Evolutionary conservation across 352 stramenopile genomes (phyloP).

Genomic region (Phytophthora macrochlamydospora): DNA sequence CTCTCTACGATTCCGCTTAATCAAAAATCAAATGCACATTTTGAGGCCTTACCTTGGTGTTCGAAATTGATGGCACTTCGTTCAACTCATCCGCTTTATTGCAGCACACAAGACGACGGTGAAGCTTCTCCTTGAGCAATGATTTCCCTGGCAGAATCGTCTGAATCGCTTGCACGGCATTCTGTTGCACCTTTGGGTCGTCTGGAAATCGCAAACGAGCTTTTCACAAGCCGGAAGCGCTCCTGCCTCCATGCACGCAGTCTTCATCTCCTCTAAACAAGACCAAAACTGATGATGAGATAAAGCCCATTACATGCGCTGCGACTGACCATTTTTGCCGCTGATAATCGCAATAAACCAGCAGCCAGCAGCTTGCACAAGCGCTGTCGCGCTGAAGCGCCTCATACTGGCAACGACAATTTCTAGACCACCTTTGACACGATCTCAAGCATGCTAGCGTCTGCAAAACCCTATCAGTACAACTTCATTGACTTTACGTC

Average conservation of each 20-base stretch:
- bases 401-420: constrained; percentile 58
- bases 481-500: too few species aligned
- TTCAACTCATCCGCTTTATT: constrained; percentile 16
- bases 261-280: constrained; percentile 46
- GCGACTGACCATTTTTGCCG: constrained; percentile 40
- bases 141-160: constrained; percentile 35
- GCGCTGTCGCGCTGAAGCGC: constrained; percentile 42
- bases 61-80: too few species aligned
- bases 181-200: constrained; percentile 58
- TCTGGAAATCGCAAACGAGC: constrained; percentile 49
- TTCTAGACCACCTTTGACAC: constrained; percentile 58
- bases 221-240: constrained; percentile 54
- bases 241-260: constrained; percentile 52
- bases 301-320: neutral
- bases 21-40: too few species aligned
- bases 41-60: too few species aligned
- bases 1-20: too few species aligned
- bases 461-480: constrained; percentile 9
- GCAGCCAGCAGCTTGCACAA: constrained; percentile 59
- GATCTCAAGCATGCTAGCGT: constrained; percentile 62
- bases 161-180: constrained; percentile 52
- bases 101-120: constrained; percentile 12
- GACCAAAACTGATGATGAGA: neutral
- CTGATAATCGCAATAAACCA: constrained; percentile 63
- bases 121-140: constrained; percentile 9